Percentiles rank a stretch among this genome's conserved stretches.
phyloP scores from a whole-genome alignment of 108 stramenopile genomes.

The Nitzschia inconspicua region DNA sequence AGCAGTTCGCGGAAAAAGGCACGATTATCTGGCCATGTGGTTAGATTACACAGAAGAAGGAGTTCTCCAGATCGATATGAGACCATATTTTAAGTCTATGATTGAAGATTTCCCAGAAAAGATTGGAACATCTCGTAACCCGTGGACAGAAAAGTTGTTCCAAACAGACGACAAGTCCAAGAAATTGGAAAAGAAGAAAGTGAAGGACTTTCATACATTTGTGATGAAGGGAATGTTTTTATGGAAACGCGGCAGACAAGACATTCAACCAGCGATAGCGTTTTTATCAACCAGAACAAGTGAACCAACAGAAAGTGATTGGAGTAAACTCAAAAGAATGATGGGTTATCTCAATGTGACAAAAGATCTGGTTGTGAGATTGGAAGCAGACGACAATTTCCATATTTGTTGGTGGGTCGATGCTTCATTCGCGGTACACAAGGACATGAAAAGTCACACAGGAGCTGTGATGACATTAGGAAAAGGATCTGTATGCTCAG shows the following conservation, averaged over 20 bases:
- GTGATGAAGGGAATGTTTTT: slow-evolving; percentile 23
- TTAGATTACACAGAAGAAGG: slow-evolving; percentile 26
- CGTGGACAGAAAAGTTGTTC: slow-evolving; percentile 6
- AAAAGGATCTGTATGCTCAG: not conserved
- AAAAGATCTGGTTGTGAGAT: not conserved
- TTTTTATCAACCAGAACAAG: slow-evolving; percentile 34
- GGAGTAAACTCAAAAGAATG: not conserved
- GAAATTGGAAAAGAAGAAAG: not conserved
- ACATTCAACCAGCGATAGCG: slow-evolving; percentile 5
- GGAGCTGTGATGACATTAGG: slow-evolving; percentile 22
- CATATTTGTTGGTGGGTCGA: slow-evolving; percentile 3
- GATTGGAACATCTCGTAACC: not conserved
- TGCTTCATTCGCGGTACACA: slow-evolving; percentile 9
- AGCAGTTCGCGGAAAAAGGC: slow-evolving; percentile 2
- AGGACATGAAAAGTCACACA: slow-evolving; percentile 22
- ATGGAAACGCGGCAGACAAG: slow-evolving; percentile 14
- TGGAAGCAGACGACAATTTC: not conserved
- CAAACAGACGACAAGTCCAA: slow-evolving; percentile 1
- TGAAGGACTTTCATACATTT: slow-evolving; percentile 6
- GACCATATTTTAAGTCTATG: slow-evolving; percentile 13
- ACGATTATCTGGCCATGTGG: slow-evolving; percentile 38
- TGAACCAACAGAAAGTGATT: slow-evolving; percentile 14
- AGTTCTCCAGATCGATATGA: slow-evolving; percentile 25
- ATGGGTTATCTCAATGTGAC: not conserved
- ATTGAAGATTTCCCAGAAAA: slow-evolving; percentile 12